Conservation (phyloP, 108 stramenopile genomes). For the Parmales sp. region DNA sequence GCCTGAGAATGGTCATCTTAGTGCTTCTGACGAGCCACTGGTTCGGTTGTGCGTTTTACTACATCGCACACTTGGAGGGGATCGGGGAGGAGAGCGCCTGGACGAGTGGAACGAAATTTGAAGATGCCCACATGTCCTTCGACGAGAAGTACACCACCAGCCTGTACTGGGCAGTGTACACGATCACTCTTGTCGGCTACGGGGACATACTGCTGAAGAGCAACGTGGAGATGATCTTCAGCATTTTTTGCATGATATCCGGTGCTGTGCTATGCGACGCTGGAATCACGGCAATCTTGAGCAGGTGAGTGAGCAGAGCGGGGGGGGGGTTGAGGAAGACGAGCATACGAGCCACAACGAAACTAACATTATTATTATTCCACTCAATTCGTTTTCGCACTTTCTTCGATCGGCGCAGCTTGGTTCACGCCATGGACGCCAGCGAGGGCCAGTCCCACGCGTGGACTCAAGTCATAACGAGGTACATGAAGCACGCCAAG, state of each 20-base stretch:
- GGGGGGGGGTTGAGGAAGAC: no score
- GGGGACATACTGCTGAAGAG: slow-evolving; percentile 3
- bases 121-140: not conserved
- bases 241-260: not conserved
- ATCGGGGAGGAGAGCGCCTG: not conserved
- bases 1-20: slow-evolving; percentile 4
- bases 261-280: slow-evolving; percentile 1
- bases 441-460: not conserved
- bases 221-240: not conserved
- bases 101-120: not conserved
- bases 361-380: no score
- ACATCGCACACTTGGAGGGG: not conserved
- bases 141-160: not conserved
- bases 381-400: no score
- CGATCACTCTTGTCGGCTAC: slow-evolving; percentile 8
- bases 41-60: not conserved
- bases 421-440: slow-evolving; percentile 3
- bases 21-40: not conserved
- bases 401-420: no score
- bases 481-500: not conserved
- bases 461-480: slow-evolving; percentile 2
- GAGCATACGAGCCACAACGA: no score
- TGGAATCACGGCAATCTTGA: slow-evolving; percentile 10
- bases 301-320: no score
- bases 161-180: slow-evolving; percentile 4